phyloP scores from a whole-genome alignment of 2,329 filamentous ascomycete species.

The Escovopsis sp. region DNA sequence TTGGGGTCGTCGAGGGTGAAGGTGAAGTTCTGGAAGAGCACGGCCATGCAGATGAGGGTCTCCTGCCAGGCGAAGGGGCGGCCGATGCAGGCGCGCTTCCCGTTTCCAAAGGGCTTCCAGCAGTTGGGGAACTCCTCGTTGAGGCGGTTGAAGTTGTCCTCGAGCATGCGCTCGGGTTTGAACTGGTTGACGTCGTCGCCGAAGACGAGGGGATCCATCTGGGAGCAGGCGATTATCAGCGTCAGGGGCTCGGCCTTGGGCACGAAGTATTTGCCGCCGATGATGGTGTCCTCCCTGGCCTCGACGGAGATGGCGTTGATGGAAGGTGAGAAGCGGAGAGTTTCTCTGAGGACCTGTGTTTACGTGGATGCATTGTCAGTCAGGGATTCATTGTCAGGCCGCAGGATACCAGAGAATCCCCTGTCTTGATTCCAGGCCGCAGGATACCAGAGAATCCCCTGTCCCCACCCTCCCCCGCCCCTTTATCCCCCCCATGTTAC shows the following conservation, averaged over 20 bases:
- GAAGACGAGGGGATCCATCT: conserved; percentile 47
- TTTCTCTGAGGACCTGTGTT: conserved; percentile 41
- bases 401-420: conserved; percentile 8
- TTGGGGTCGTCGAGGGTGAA: conserved; percentile 45
- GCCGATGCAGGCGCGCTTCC: conserved; percentile 55
- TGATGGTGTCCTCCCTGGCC: conserved; percentile 35
- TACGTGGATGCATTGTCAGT: not conserved
- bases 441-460: conserved; percentile 10
- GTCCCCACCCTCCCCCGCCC: conserved; percentile 12
- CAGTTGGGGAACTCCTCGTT: conserved; percentile 44
- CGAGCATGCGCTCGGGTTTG: conserved; percentile 56
- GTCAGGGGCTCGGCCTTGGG: conserved; percentile 33
- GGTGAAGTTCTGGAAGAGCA: conserved; percentile 58
- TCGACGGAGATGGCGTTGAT: conserved; percentile 42
- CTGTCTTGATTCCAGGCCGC: conserved; percentile 13
- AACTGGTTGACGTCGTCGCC: conserved; percentile 52
- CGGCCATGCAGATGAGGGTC: conserved; percentile 41
- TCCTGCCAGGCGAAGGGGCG: conserved; percentile 64
- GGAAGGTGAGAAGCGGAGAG: conserved; percentile 45
- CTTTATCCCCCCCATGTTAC: no score
- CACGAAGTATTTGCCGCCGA: conserved; percentile 47
- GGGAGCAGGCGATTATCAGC: conserved; percentile 35
- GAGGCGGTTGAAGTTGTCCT: conserved; percentile 47
- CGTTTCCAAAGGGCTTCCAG: conserved; percentile 65
- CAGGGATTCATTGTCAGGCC: not conserved